Percentiles rank a stretch among this genome's conserved stretches.
phyloP scores from a whole-genome alignment of 2,329 filamentous ascomycete species.

The Lasiodiplodia hormozganensis region DNA sequence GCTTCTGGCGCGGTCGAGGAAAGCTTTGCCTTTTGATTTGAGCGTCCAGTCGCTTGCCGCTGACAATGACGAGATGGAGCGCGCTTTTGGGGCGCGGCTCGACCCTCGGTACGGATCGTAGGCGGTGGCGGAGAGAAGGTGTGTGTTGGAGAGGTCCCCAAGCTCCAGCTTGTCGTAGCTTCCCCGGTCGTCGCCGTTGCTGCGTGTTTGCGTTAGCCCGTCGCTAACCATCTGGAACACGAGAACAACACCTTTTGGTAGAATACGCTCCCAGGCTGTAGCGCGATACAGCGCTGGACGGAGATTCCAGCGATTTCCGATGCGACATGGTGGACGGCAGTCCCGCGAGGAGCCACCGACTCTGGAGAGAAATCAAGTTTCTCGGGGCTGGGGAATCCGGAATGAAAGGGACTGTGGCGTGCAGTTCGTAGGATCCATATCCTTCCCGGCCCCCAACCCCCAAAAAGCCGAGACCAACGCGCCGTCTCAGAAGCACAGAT shows the following conservation, averaged over 20 bases:
- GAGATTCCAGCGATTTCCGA: background rate
- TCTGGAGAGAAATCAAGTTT: background rate
- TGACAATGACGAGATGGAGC: background rate
- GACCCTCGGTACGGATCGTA: slow-evolving; percentile 14
- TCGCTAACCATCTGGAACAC: background rate
- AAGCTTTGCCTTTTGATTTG: slow-evolving; percentile 6
- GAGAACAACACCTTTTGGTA: background rate
- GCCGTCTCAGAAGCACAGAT: background rate
- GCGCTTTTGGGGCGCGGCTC: background rate
- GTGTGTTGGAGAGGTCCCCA: slow-evolving; percentile 16
- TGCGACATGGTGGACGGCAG: background rate
- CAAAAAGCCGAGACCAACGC: background rate
- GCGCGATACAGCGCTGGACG: background rate
- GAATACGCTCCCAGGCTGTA: background rate
- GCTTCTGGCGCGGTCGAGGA: slow-evolving; percentile 13
- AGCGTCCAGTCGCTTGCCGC: background rate
- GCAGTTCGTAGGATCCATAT: slow-evolving; percentile 2
- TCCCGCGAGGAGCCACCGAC: background rate
- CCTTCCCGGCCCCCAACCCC: slow-evolving; percentile 12
- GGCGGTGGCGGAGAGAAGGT: background rate
- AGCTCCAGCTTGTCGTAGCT: slow-evolving; percentile 19
- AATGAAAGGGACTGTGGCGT: background rate
- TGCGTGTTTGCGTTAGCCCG: background rate
- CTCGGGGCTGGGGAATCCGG: background rate
- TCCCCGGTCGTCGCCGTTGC: background rate